These are phyloP conservation scores for Arabis hirsuta DNA, from an alignment of 345 rosid species.

Conservation along the genomic window DNA sequence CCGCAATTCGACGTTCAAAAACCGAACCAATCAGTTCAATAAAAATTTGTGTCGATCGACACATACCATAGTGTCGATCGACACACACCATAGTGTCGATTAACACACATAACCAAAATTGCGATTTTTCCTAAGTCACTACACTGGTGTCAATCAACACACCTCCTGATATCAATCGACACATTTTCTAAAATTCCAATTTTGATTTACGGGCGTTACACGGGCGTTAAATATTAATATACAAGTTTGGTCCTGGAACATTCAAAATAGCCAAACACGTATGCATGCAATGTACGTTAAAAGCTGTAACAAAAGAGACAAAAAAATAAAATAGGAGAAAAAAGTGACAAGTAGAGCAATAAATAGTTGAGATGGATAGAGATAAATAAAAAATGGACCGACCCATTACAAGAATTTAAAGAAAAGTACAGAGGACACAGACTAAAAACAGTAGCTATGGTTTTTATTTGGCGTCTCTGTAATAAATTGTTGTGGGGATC, in stretches of 20 bases:
- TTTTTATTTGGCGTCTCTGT: slow-evolving; percentile 37
- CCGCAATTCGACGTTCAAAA: no score
- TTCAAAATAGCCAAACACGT: slow-evolving; percentile 31
- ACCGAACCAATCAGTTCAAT: no score
- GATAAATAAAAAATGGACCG: slow-evolving; percentile 28
- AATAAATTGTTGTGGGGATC: slow-evolving; percentile 44
- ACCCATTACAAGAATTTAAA: slow-evolving; percentile 25
- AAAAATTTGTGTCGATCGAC: no score
- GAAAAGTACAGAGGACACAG: slow-evolving; percentile 40
- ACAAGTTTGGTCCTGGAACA: slow-evolving; percentile 31
- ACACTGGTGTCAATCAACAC: no score
- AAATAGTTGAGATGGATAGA: slow-evolving; percentile 18
- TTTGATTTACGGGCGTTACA: no score
- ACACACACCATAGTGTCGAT: no score
- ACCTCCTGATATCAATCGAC: no score
- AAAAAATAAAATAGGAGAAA: neutral
- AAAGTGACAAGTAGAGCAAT: slow-evolving; percentile 30
- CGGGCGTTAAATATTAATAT: no score
- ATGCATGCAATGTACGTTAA: slow-evolving; percentile 41
- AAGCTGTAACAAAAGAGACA: slow-evolving; percentile 40
- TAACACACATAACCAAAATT: no score
- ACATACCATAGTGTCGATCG: no score
- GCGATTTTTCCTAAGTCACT: no score
- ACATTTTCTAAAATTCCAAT: no score
- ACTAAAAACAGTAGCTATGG: slow-evolving; percentile 37